Evolutionary conservation across 2,329 filamentous ascomycete genomes (phyloP), one percentile per base, ranked within the genome.

Genomic region (Xylariaceae sp.): DNA sequence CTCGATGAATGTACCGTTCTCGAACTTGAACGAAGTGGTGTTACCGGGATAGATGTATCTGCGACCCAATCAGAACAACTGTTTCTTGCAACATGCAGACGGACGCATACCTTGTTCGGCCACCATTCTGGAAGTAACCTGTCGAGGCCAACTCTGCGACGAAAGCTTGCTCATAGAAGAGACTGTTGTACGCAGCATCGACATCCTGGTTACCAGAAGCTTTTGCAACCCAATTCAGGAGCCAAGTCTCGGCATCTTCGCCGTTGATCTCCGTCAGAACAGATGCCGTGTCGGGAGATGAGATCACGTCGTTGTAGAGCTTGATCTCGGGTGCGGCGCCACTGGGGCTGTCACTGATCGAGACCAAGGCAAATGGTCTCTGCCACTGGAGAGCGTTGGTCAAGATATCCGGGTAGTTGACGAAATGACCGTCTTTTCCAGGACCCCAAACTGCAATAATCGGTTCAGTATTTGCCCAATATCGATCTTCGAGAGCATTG

Each of bases 381-480:
- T 60, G 62, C 62, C 64, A 73, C 45, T 69, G 63, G 38, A 74
- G 64, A 6, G 66, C 68, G 3, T 56, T 57, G 6, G 66, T 67
- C 39, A 74, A 45, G 35, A 70, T 64, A 50, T 74, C 71, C 2
- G 71, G 68, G 46, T 71, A 71, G 46, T 66, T 66, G 30, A 69
- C 64, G 39, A 72, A 68, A 58, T 74, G 71, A 6, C 71, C 71
- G 44, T 74, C 71, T 49, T 74, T 71, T 0, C 61, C 69, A 7
- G 67, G 60, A 2, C 66, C 67, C 42, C 70, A 69, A 39, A 73
- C 33, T 36, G 22, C 22, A 4, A 27, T 27, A 4, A 7, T 27
- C 22, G 22, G 7, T 4, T 27, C 7, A 27, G 7, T 27, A 27
- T 27, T 4, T 27, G 22, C 22, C 22, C 22, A 5, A 7, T 7